A percentile compares a stretch with the other conserved stretches of the same genome.
Evolutionary conservation across 2,329 filamentous ascomycete genomes (phyloP).

Genomic region (Botryotinia globosa): DNA sequence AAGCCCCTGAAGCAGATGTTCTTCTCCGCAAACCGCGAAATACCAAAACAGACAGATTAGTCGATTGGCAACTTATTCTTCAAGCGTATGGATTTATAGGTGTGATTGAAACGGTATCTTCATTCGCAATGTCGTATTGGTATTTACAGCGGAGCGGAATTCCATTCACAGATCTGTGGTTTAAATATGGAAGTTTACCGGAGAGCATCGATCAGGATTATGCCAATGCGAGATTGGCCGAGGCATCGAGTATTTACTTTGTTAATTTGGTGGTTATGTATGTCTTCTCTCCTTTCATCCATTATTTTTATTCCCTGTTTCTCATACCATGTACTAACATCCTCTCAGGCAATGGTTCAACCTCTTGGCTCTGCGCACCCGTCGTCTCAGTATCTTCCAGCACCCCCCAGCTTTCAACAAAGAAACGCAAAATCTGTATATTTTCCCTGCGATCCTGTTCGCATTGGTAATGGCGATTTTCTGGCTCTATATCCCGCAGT

Average conservation of each 20-base stretch:
- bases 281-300: background rate
- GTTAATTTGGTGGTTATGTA: slow-evolving; percentile 73
- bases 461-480: slow-evolving; percentile 65
- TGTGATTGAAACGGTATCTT: slow-evolving; percentile 55
- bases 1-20: slow-evolving; percentile 72
- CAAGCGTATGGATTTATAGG: slow-evolving; percentile 71
- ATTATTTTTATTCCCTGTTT: background rate
- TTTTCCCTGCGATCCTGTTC: slow-evolving; percentile 70
- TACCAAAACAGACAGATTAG: slow-evolving; percentile 65
- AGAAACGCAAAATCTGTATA: slow-evolving; percentile 55
- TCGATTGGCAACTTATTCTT: slow-evolving; percentile 67
- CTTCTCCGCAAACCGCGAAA: slow-evolving; percentile 65
- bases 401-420: slow-evolving; percentile 65
- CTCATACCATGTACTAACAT: background rate
- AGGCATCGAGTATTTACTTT: slow-evolving; percentile 61
- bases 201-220: slow-evolving; percentile 48
- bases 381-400: slow-evolving; percentile 64
- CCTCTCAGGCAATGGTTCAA: slow-evolving; percentile 62
- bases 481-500: slow-evolving; percentile 61
- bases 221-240: slow-evolving; percentile 44
- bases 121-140: slow-evolving; percentile 64
- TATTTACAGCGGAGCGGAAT: slow-evolving; percentile 60
- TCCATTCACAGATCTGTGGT: slow-evolving; percentile 61
- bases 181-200: slow-evolving; percentile 56
- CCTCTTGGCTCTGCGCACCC: slow-evolving; percentile 61